Evolutionary conservation across 306 rosid genomes (phyloP).

Genomic region (Casuarina cunninghamiana): DNA sequence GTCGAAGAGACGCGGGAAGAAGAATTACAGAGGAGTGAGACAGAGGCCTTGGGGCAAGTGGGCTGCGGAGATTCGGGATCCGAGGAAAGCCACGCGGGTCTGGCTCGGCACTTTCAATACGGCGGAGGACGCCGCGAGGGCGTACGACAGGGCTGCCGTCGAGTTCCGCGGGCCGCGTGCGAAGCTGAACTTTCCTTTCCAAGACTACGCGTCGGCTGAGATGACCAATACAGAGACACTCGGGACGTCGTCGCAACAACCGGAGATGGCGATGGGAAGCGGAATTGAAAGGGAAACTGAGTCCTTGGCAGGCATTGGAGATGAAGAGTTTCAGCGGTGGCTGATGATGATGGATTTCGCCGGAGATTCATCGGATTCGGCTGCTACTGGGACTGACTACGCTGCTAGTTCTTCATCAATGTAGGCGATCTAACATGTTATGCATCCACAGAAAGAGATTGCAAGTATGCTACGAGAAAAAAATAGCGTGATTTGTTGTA

Average conservation of each 20-base stretch:
- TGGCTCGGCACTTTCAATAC: slow-evolving; percentile 88
- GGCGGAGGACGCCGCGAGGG: slow-evolving; percentile 82
- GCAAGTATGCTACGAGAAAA: too few species aligned
- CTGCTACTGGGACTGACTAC: slow-evolving; percentile 25
- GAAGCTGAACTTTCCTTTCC: slow-evolving; percentile 77
- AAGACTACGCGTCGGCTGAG: slow-evolving; percentile 42
- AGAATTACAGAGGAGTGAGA: slow-evolving; percentile 85
- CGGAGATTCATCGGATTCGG: slow-evolving; percentile 52
- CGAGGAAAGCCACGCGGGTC: slow-evolving; percentile 61
- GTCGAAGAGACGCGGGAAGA: slow-evolving; percentile 49
- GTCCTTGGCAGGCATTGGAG: slow-evolving; percentile 46
- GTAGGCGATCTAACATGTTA: too few species aligned
- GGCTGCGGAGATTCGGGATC: slow-evolving; percentile 95
- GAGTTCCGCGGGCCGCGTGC: slow-evolving; percentile 93
- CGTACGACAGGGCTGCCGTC: slow-evolving; percentile 78
- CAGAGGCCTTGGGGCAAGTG: slow-evolving; percentile 98
- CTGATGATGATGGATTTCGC: slow-evolving; percentile 49
- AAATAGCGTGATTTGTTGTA: background rate
- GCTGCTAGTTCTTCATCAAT: slow-evolving; percentile 21
- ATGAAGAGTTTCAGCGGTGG: slow-evolving; percentile 47
- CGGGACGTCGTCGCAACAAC: background rate
- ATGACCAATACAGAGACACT: background rate
- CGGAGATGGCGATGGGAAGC: background rate
- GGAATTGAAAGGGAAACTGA: slow-evolving; percentile 28
- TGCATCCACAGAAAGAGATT: too few species aligned